Conservation (phyloP, 441 rosid genomes). For the Syzygium syzygioides region DNA sequence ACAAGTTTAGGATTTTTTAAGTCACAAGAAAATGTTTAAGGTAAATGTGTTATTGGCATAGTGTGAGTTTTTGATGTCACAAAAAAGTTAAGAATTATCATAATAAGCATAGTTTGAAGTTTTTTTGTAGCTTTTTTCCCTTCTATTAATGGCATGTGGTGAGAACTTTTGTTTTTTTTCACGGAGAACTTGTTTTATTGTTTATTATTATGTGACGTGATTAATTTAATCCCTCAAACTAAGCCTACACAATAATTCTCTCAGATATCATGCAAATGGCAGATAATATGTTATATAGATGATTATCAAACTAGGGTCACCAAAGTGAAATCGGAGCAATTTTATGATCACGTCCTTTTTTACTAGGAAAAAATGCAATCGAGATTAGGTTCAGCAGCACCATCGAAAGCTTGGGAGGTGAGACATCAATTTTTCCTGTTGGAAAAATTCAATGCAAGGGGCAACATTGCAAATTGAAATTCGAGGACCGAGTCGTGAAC, state of each 20-base stretch:
- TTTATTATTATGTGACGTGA: not conserved
- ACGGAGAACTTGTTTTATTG: not conserved
- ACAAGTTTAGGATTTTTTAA: no score
- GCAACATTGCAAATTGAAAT: not conserved
- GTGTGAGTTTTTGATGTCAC: no score
- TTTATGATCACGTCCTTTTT: no score
- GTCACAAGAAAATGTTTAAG: no score
- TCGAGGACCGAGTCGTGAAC: not conserved
- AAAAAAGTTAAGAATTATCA: no score
- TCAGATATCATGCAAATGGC: not conserved
- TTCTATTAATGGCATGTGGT: not conserved
- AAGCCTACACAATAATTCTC: not conserved
- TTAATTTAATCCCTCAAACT: not conserved
- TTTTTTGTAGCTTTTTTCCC: no score
- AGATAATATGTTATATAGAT: no score
- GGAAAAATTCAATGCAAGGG: not conserved
- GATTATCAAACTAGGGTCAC: no score
- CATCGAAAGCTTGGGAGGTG: not conserved
- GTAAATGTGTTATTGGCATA: no score
- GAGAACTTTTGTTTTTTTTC: not conserved
- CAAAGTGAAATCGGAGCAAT: no score
- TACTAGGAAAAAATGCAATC: not conserved
- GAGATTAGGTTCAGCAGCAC: not conserved
- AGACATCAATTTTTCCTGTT: no score
- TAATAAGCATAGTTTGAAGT: no score